Conservation (phyloP, 2,329 filamentous ascomycete species). For the Hysterium pulicare region DNA sequence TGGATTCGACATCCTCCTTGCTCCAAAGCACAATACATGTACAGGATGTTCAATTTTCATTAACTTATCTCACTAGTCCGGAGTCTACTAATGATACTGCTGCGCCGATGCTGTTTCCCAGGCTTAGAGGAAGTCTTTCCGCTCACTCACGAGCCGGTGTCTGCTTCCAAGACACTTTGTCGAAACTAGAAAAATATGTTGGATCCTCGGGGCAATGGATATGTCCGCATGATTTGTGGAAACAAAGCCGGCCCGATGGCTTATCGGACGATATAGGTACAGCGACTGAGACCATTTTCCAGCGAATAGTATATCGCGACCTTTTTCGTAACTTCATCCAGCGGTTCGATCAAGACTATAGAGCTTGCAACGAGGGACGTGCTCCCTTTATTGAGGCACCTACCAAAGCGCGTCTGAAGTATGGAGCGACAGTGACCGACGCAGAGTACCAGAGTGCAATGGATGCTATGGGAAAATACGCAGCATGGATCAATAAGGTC, state of each 20-base stretch:
- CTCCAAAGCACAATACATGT: background rate
- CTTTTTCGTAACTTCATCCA: background rate
- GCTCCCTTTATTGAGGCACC: background rate
- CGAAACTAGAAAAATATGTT: background rate
- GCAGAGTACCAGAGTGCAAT: background rate
- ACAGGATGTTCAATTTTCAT: background rate
- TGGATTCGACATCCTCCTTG: background rate
- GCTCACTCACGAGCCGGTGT: background rate
- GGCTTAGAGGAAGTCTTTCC: background rate
- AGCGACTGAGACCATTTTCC: background rate
- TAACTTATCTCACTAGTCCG: background rate
- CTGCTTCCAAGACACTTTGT: background rate
- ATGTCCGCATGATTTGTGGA: background rate
- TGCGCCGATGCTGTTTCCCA: background rate
- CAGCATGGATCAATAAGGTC: background rate
- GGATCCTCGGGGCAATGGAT: background rate
- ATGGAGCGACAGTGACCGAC: background rate
- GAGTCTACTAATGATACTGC: background rate
- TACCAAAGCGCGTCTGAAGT: background rate
- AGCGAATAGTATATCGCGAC: background rate
- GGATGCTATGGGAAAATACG: background rate
- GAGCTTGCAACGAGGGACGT: background rate
- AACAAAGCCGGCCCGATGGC: background rate
- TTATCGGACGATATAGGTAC: background rate
- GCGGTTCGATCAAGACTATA: background rate